phyloP scores from a whole-genome alignment of 495 filamentous ascomycete species.

The Podospora pseudopauciseta region DNA sequence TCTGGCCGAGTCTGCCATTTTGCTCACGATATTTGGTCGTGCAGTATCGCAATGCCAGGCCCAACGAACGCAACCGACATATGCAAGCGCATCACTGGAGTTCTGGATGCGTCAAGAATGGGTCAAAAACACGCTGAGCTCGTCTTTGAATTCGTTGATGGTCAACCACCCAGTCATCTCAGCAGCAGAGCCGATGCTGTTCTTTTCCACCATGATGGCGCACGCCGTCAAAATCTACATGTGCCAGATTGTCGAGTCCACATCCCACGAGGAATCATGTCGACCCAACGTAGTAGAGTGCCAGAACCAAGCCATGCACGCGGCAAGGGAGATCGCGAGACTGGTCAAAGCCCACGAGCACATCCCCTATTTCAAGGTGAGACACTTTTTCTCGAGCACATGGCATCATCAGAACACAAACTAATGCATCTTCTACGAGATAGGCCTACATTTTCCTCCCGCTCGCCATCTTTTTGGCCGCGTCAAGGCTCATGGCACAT shows the following conservation, averaged over 20 bases:
- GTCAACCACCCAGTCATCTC: slow-evolving; percentile 33
- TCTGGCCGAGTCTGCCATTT: slow-evolving; percentile 46
- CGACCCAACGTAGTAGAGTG: slow-evolving; percentile 30
- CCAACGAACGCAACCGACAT: slow-evolving; percentile 19
- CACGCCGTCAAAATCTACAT: slow-evolving; percentile 45
- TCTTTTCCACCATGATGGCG: slow-evolving; percentile 42
- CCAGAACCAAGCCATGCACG: slow-evolving; percentile 33
- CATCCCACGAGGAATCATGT: slow-evolving; percentile 22
- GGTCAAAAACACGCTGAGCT: slow-evolving; percentile 43
- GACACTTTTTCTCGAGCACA: slow-evolving; percentile 1
- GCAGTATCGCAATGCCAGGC: slow-evolving; percentile 44
- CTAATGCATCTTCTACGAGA: slow-evolving; percentile 12
- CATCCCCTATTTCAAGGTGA: slow-evolving; percentile 45
- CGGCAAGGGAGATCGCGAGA: slow-evolving; percentile 40
- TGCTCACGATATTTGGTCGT: slow-evolving; percentile 48
- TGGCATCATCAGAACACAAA: slow-evolving; percentile 5
- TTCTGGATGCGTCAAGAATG: slow-evolving; percentile 50
- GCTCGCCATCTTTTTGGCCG: slow-evolving; percentile 22
- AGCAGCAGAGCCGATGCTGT: slow-evolving; percentile 46
- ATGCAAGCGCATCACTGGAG: slow-evolving; percentile 24
- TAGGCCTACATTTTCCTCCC: slow-evolving; percentile 33
- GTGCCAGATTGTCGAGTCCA: slow-evolving; percentile 32
- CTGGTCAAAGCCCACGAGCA: slow-evolving; percentile 42
- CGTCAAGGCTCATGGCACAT: slow-evolving; percentile 15
- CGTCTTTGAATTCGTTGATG: slow-evolving; percentile 35